A percentile compares a stretch with the other conserved stretches of the same genome.
Evolutionary conservation across 2,329 filamentous ascomycete species (phyloP).

Genomic region (Scedosporium apiospermum): DNA sequence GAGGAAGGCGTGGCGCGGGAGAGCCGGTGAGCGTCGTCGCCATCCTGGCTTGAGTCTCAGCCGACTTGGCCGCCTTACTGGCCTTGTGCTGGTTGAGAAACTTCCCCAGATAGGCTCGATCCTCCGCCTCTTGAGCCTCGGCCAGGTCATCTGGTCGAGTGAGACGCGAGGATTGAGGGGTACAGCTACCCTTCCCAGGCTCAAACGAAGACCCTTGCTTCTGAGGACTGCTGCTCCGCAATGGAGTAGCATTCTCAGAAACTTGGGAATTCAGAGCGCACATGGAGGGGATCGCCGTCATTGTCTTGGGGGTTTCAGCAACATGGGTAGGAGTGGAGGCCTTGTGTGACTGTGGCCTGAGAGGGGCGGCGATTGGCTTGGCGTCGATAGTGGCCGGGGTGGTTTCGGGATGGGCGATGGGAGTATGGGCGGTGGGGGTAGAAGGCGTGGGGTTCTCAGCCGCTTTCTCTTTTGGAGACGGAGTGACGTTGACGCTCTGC

Average conservation of each 20-base stretch:
- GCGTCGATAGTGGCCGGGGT: too few species aligned
- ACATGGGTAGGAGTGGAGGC: neutral
- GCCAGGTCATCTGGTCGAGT: neutral
- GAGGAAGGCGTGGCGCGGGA: neutral
- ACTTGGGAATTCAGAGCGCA: neutral
- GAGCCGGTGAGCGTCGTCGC: neutral
- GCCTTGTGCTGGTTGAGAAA: conserved; percentile 2
- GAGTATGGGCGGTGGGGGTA: too few species aligned
- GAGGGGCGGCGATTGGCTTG: neutral
- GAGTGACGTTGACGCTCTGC: too few species aligned
- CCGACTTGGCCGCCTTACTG: conserved; percentile 1
- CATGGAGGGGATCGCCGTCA: neutral
- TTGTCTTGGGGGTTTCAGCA: neutral
- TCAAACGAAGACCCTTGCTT: neutral
- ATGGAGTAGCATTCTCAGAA: neutral
- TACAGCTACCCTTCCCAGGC: neutral
- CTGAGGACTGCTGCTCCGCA: neutral
- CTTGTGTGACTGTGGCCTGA: neutral
- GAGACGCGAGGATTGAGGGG: neutral
- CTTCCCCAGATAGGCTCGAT: conserved; percentile 1
- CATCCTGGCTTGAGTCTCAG: neutral
- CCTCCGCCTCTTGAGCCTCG: conserved; percentile 1
- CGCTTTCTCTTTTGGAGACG: too few species aligned
- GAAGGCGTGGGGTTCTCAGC: too few species aligned
- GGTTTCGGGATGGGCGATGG: too few species aligned